Percentiles rank a stretch among this genome's conserved stretches.
phyloP scores from a whole-genome alignment of 495 filamentous ascomycete species.

The Friedmanniomyces simplex region DNA sequence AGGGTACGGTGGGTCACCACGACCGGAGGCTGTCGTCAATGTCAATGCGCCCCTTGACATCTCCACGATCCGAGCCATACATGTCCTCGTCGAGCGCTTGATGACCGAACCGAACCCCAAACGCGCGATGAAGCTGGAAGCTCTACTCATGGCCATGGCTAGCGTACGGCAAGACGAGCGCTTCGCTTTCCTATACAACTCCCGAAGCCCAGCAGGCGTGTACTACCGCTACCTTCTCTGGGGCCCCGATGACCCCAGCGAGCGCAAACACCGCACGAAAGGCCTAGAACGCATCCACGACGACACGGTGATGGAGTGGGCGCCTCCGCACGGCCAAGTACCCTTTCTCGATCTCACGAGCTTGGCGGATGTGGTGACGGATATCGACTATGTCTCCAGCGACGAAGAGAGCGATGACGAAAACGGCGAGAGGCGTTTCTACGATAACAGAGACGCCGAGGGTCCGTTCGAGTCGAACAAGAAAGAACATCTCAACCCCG shows the following conservation, averaged over 20 bases:
- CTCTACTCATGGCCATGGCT: constrained; percentile 74
- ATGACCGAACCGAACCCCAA: constrained; percentile 62
- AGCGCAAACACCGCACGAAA: constrained; percentile 16
- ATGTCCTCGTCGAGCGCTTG: constrained; percentile 65
- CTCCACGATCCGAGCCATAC: constrained; percentile 70
- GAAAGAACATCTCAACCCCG: constrained; percentile 66
- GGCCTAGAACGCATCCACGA: constrained; percentile 48
- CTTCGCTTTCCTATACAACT: constrained; percentile 92
- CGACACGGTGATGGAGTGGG: constrained; percentile 58
- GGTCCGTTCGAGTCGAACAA: constrained; percentile 38
- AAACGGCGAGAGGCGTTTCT: constrained; percentile 43
- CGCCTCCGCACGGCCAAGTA: constrained; percentile 52
- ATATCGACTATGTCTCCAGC: constrained; percentile 74
- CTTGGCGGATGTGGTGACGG: constrained; percentile 67
- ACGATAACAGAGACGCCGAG: constrained; percentile 32
- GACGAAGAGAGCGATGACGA: constrained; percentile 82
- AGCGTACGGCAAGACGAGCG: constrained; percentile 73
- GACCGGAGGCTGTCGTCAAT: constrained; percentile 52
- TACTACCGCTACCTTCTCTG: constrained; percentile 91
- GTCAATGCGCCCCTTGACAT: constrained; percentile 70
- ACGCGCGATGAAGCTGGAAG: constrained; percentile 60
- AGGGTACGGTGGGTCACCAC: constrained; percentile 9
- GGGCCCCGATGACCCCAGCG: constrained; percentile 58
- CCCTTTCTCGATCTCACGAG: constrained; percentile 65
- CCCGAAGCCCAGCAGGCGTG: constrained; percentile 66